phyloP scores from a whole-genome alignment of 306 rosid genomes.

The Comarum palustre region DNA sequence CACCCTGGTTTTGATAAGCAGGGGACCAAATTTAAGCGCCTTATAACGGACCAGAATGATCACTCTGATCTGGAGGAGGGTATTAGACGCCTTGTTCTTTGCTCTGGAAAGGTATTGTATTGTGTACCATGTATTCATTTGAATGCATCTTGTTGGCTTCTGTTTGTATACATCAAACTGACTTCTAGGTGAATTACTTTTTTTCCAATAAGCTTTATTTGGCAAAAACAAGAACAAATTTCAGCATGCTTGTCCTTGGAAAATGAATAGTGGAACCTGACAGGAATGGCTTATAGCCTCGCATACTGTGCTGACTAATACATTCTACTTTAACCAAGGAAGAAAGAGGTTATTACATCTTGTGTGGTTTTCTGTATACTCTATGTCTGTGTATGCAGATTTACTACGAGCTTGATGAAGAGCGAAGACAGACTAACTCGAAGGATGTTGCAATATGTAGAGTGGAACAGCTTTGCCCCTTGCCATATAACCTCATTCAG shows the following conservation, averaged over 20 bases:
- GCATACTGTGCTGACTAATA: background rate
- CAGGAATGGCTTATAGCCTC: background rate
- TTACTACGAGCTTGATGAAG: conserved; percentile 89
- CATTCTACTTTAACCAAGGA: background rate
- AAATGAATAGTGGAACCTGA: background rate
- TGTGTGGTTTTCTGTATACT: background rate
- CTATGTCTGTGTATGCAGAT: conserved; percentile 43
- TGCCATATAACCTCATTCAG: conserved; percentile 87
- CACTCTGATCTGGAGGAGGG: conserved; percentile 80
- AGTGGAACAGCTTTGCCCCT: conserved; percentile 95
- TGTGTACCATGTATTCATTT: background rate
- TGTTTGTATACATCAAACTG: background rate
- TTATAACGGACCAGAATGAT: conserved; percentile 77
- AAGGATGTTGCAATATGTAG: conserved; percentile 88
- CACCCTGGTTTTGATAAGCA: conserved; percentile 98
- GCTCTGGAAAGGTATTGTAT: conserved; percentile 78
- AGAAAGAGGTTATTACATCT: background rate
- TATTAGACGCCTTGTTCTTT: conserved; percentile 75
- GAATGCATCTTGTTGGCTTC: background rate
- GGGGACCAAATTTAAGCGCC: conserved; percentile 95
- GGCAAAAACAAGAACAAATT: background rate
- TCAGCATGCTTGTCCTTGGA: background rate
- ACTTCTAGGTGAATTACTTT: background rate
- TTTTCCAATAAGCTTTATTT: background rate
- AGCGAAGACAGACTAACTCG: conserved; percentile 53